phyloP scores from a whole-genome alignment of 2,329 filamentous ascomycete genomes.

The Metarhizium album region DNA sequence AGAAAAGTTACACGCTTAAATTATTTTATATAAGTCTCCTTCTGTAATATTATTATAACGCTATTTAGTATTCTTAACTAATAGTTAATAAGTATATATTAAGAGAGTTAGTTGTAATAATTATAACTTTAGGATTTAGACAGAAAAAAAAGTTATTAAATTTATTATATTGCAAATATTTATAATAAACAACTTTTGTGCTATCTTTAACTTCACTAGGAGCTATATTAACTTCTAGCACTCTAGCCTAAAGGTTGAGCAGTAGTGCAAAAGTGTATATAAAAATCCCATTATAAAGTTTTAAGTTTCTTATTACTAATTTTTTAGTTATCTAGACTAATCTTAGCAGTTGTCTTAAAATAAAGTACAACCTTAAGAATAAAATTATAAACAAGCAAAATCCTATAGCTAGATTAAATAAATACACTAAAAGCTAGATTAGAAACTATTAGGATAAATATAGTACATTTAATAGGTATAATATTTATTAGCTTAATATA shows the following conservation, averaged over 20 bases:
- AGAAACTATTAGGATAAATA: not conserved
- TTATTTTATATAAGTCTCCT: not conserved
- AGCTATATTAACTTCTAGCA: not conserved
- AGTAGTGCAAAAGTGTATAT: not conserved
- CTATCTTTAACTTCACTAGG: not conserved
- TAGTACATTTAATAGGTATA: not conserved
- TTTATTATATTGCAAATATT: not conserved
- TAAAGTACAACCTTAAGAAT: not conserved
- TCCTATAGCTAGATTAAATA: no score
- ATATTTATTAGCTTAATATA: not conserved
- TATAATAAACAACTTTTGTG: not conserved
- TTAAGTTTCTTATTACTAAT: not conserved
- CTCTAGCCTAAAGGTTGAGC: not conserved
- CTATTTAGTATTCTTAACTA: not conserved
- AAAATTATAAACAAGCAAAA: not conserved
- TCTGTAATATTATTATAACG: not conserved
- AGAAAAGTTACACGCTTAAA: not conserved
- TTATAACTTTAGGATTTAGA: not conserved
- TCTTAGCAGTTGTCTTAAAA: not conserved
- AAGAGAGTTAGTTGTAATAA: not conserved
- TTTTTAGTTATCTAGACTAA: not conserved
- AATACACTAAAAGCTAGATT: not conserved
- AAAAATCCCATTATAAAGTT: not conserved
- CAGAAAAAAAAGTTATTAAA: not conserved
- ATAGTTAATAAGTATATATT: not conserved